Evolutionary conservation across 768 basidiomycete genomes (phyloP).

Genomic region (Pleurotus salmoneostramineus): DNA sequence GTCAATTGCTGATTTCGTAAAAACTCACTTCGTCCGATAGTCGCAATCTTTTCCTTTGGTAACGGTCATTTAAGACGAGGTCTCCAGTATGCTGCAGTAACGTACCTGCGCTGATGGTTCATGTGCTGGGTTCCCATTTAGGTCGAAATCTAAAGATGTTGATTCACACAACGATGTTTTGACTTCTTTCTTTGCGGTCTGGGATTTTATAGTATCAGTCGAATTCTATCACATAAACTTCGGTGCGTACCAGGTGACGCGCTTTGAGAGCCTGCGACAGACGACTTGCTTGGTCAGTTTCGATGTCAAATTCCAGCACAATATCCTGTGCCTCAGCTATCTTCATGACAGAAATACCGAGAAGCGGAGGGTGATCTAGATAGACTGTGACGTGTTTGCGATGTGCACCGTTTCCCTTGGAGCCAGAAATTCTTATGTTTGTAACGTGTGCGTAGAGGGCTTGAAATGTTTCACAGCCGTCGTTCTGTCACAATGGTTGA

Average conservation of each 20-base stretch:
- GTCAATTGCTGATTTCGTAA: not conserved
- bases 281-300: constrained; percentile 23
- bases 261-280: constrained; percentile 38
- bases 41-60: constrained; percentile 9
- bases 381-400: constrained; percentile 3
- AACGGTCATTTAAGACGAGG: not conserved
- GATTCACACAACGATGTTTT: constrained; percentile 6
- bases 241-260: constrained; percentile 41
- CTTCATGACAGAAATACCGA: constrained; percentile 18
- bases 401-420: not conserved
- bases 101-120: constrained; percentile 9
- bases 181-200: not conserved
- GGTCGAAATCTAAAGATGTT: constrained; percentile 8
- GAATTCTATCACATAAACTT: not conserved
- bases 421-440: constrained; percentile 17
- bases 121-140: not conserved
- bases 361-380: constrained; percentile 13
- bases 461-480: constrained; percentile 47
- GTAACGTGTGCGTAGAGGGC: constrained; percentile 34
- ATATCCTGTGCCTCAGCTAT: constrained; percentile 15
- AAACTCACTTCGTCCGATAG: constrained; percentile 7
- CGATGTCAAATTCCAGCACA: constrained; percentile 34
- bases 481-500: constrained; percentile 29
- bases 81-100: not conserved
- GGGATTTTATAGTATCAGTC: not conserved